Evolutionary conservation across 2,329 filamentous ascomycete species (phyloP).

Genomic region (Ustulina deusta): DNA sequence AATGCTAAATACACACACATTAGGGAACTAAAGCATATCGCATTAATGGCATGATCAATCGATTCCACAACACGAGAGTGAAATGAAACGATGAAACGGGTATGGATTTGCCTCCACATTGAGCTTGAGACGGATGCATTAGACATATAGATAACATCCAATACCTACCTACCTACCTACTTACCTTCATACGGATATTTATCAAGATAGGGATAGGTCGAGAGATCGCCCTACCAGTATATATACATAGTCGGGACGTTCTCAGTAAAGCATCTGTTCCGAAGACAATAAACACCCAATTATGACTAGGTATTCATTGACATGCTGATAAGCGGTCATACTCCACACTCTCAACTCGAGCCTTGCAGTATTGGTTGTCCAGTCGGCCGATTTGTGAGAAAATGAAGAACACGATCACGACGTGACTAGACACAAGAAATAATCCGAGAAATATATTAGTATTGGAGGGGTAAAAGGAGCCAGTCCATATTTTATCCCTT

Average conservation of each 20-base stretch:
- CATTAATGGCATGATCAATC: constrained; percentile 59
- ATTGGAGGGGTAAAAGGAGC: constrained; percentile 24
- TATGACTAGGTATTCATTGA: background rate
- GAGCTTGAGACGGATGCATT: background rate
- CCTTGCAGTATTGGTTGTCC: no score
- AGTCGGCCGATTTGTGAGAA: background rate
- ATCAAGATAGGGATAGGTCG: background rate
- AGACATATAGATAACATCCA: background rate
- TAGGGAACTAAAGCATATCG: constrained; percentile 66
- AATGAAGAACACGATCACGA: background rate
- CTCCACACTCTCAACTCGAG: background rate
- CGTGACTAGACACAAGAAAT: background rate
- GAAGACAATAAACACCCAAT: background rate
- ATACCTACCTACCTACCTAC: background rate
- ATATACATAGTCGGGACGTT: background rate
- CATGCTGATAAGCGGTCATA: background rate
- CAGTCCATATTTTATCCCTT: constrained; percentile 23
- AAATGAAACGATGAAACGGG: background rate
- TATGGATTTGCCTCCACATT: background rate
- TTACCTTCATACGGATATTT: background rate
- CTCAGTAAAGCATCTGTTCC: background rate
- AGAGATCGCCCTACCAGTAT: background rate
- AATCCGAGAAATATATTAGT: background rate
- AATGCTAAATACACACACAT: constrained; percentile 21
- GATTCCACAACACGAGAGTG: background rate